phyloP scores from a whole-genome alignment of 176 grass and related monocot genomes.

The Triticum aestivum region IWGSC_CS_RefSeq_v2.1 NC_057802.1:358983022-358983521 shows the following conservation, averaged over 20 bases:
- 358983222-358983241: conserved; percentile 12
- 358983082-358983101: background rate
- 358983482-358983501: background rate
- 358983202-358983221: conserved; percentile 55
- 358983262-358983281: conserved; percentile 3
- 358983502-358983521: background rate
- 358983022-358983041: background rate
- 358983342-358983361: background rate
- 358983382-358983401: background rate
- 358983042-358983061: conserved; percentile 12
- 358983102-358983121: conserved; percentile 3
- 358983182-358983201: conserved; percentile 39
- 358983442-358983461: background rate
- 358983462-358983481: background rate
- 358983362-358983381: background rate
- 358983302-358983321: background rate
- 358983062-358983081: conserved; percentile 1
- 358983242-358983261: background rate
- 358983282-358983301: background rate
- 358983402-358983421: background rate
- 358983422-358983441: background rate
- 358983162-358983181: conserved; percentile 45
- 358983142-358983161: background rate
- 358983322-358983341: background rate
- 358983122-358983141: conserved; percentile 4